Percentiles rank a stretch among this genome's conserved stretches.
Conservation (phyloP, 495 filamentous ascomycete genomes). For the Tuber borchii region DNA sequence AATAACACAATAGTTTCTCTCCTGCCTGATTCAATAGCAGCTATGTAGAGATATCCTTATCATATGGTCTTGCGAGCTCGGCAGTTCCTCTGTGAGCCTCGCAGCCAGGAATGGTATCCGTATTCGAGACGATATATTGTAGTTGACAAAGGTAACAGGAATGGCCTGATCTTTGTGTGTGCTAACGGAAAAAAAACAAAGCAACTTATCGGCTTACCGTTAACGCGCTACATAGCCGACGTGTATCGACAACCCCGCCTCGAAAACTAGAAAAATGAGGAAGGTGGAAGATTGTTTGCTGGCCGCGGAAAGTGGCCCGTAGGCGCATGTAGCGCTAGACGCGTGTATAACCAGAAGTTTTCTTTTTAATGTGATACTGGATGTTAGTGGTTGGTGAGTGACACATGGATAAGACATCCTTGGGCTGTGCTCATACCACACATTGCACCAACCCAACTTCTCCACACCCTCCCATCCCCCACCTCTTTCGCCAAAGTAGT, state of each 20-base stretch:
- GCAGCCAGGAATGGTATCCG: not conserved
- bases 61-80: not conserved
- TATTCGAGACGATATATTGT: not conserved
- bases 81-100: not conserved
- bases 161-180: not conserved
- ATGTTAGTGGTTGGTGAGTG: not conserved
- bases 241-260: not conserved
- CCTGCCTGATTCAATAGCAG: not conserved
- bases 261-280: not conserved
- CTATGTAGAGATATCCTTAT: not conserved
- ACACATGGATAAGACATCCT: not conserved
- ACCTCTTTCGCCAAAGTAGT: not conserved
- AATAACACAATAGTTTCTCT: not conserved
- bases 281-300: not conserved
- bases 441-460: not conserved
- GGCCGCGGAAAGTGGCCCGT: not conserved
- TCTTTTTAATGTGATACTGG: not conserved
- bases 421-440: not conserved
- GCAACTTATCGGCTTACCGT: not conserved
- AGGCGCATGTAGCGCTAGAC: not conserved
- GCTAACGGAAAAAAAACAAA: not conserved
- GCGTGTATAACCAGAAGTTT: not conserved
- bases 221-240: not conserved
- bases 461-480: not conserved
- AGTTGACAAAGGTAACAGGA: not conserved